phyloP scores from a whole-genome alignment of 139 green algal genomes.

The Dunaliella sp. region DNA sequence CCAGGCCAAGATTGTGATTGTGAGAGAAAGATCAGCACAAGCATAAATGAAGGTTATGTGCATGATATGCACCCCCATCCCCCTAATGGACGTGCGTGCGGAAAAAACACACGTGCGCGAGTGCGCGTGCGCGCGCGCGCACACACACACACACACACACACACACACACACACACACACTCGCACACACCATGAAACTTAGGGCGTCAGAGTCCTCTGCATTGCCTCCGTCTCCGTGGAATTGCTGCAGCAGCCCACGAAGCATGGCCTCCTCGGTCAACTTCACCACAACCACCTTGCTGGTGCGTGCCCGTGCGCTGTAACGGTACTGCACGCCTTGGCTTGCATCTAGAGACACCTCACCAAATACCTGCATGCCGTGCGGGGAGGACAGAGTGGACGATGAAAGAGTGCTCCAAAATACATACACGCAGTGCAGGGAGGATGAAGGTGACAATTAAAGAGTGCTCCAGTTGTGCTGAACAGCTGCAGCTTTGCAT shows the following conservation, averaged over 20 bases:
- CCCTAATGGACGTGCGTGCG: too few species aligned
- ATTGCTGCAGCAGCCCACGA: constrained; percentile 36
- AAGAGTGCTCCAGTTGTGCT: not conserved
- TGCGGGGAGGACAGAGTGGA: not conserved
- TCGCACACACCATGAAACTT: too few species aligned
- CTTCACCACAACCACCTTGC: constrained; percentile 34
- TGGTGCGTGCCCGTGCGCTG: constrained; percentile 19
- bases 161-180: too few species aligned
- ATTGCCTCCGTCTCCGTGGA: too few species aligned
- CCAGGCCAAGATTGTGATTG: too few species aligned
- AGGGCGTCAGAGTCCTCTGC: too few species aligned
- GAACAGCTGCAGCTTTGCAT: not conserved
- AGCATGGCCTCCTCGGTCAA: constrained; percentile 45
- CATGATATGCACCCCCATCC: too few species aligned
- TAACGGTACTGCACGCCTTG: not conserved
- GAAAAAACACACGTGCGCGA: too few species aligned
- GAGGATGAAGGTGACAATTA: not conserved
- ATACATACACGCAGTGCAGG: not conserved
- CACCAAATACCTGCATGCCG: constrained; percentile 24
- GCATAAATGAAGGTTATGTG: too few species aligned
- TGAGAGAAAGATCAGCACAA: too few species aligned
- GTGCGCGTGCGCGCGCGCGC: too few species aligned
- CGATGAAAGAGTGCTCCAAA: not conserved
- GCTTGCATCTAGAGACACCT: constrained; percentile 26
- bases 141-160: too few species aligned